Percentiles rank a stretch among this genome's conserved stretches.
These are phyloP conservation scores for Rhodotorula sp. DNA, from an alignment of 1,284 basidiomycete genomes.

Conservation along the genomic window DNA sequence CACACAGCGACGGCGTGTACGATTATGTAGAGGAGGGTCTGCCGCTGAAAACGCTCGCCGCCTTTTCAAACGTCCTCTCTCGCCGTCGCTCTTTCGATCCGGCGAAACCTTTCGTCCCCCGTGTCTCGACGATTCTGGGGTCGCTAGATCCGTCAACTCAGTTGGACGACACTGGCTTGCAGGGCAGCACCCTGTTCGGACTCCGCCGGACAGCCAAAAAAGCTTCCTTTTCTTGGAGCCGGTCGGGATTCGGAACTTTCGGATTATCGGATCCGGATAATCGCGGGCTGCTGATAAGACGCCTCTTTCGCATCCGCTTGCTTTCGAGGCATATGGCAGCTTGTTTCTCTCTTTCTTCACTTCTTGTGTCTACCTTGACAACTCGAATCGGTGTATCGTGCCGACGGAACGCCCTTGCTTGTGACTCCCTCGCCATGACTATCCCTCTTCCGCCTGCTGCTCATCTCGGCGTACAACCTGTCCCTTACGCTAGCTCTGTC, in stretches of 20 bases:
- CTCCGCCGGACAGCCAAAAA: too few relatives aligned
- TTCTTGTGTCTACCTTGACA: background rate
- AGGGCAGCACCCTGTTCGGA: too few relatives aligned
- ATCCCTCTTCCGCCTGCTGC: background rate
- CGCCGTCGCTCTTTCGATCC: too few relatives aligned
- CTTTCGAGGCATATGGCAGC: background rate
- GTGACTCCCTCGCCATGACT: background rate
- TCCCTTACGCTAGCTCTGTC: slow-evolving; percentile 15
- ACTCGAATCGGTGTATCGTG: too few relatives aligned
- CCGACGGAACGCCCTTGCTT: background rate
- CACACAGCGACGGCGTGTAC: too few relatives aligned
- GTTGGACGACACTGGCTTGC: too few relatives aligned
- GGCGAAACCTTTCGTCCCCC: too few relatives aligned
- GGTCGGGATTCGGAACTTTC: background rate
- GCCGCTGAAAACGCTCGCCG: too few relatives aligned
- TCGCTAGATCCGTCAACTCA: too few relatives aligned
- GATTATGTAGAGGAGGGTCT: too few relatives aligned
- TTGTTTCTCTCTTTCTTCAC: background rate
- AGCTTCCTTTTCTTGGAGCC: background rate
- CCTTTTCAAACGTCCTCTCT: too few relatives aligned
- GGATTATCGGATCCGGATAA: background rate
- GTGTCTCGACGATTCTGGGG: too few relatives aligned
- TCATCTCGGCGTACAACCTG: slow-evolving; percentile 8
- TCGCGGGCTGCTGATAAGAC: background rate
- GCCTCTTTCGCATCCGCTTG: background rate